phyloP scores from a whole-genome alignment of 2,329 filamentous ascomycete species.

The Neopestalotiopsis rosae region DNA sequence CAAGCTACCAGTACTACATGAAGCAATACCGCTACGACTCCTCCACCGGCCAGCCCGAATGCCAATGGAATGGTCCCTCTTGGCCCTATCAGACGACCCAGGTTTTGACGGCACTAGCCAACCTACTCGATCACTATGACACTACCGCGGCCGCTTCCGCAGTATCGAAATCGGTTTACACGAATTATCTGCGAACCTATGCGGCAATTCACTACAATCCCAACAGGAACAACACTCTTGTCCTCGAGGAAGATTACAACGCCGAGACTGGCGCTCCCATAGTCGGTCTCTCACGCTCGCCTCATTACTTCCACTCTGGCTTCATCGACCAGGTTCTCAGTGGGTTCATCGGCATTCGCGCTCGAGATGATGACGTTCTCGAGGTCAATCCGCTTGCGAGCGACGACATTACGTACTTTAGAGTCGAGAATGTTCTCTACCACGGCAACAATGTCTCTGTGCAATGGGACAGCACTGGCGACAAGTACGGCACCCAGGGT shows the following conservation, averaged over 20 bases:
- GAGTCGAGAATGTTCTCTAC: conserved; percentile 45
- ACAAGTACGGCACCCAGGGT: conserved; percentile 36
- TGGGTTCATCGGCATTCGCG: conserved; percentile 47
- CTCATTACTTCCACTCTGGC: conserved; percentile 52
- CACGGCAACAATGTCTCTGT: conserved; percentile 46
- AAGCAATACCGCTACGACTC: conserved; percentile 45
- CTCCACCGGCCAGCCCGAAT: conserved; percentile 37
- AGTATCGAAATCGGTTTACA: conserved; percentile 40
- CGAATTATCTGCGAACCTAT: conserved; percentile 41
- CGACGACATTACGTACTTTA: conserved; percentile 43
- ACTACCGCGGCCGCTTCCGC: conserved; percentile 23
- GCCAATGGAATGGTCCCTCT: conserved; percentile 50
- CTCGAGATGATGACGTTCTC: conserved; percentile 41
- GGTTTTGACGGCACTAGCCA: conserved; percentile 44
- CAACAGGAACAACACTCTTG: conserved; percentile 31
- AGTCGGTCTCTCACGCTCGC: conserved; percentile 46
- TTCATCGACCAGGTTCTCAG: conserved; percentile 46
- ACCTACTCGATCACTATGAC: conserved; percentile 47
- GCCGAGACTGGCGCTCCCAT: conserved; percentile 45
- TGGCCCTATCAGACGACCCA: conserved; percentile 51
- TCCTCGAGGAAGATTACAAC: conserved; percentile 50
- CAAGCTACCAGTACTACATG: conserved; percentile 51
- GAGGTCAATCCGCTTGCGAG: conserved; percentile 45
- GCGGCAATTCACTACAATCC: conserved; percentile 45
- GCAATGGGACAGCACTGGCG: conserved; percentile 45